Base-by-base conservation (phyloP, 192 early-diverging fungal species). In the Chytriomyces hyalinus region DNA sequence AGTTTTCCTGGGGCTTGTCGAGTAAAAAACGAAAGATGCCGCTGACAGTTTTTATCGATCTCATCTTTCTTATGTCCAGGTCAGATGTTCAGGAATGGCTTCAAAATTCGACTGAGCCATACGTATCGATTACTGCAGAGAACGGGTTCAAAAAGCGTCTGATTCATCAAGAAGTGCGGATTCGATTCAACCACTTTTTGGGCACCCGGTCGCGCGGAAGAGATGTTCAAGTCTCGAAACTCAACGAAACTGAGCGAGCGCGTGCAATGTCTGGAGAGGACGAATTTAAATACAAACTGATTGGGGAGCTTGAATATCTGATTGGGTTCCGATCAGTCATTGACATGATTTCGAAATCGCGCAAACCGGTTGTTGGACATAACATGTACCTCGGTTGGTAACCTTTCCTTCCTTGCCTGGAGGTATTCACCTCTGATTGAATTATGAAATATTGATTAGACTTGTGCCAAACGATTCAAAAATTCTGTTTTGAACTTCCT, bases 331-430 rank as follows among this genome's bases (percentile, higher is more conserved):
- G 93, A 22, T 85, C 74, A 8, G 85, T 98, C 6, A 90, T 98
- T 59, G 95, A 98, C n/a, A 61, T 88, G 48, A 87, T 96, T 26
- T 82, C 87, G 24, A 80, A 86, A 28, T 80, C 92, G 0, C 86
- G 89, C 49, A 92, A 92, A 65, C 95, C 94, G 1, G 78, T 98
- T 1, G 83, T 96, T 43, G 94, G 93, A 26, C 97, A 98, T 80
- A 98, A 98, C 82, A 90, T 93, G 81, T 86, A 92, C 28, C 87
- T 95, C 46, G 82, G 81, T 83, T 44, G 46, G 78, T 75, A 75
- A 2, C 20, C 13, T 13, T 43, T 7, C 6, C 24, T 79, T 45
- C 66, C 69, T 49, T 45, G 36, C 0, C 36, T 36, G 36, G 36
- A 36, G 36, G 36, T 24, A 8, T 63, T 20, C 9, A 20, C 43